A percentile compares a stretch with the other conserved stretches of the same genome.
phyloP scores from a whole-genome alignment of 352 stramenopile genomes.

The Sclerospora graminicola region DNA sequence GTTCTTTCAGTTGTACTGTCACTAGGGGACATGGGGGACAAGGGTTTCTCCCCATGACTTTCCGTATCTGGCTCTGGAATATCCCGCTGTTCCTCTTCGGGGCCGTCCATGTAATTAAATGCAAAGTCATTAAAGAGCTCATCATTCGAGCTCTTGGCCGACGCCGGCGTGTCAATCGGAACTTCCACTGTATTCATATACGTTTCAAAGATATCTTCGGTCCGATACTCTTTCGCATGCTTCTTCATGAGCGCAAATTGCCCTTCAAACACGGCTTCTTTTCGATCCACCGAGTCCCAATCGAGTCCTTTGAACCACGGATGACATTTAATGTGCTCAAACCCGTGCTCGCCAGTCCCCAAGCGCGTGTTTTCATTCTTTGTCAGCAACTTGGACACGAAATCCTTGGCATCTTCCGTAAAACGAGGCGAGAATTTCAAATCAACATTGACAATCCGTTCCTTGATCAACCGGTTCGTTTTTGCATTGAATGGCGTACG shows the following conservation, averaged over 20 bases:
- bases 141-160: slow-evolving; percentile 54
- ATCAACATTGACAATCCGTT: slow-evolving; percentile 77
- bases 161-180: slow-evolving; percentile 71
- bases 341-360: slow-evolving; percentile 82
- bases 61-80: slow-evolving; percentile 28
- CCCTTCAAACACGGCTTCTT: slow-evolving; percentile 50
- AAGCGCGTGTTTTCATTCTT: slow-evolving; percentile 90
- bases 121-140: slow-evolving; percentile 78
- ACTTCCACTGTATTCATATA: slow-evolving; percentile 85
- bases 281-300: slow-evolving; percentile 65
- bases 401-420: slow-evolving; percentile 74
- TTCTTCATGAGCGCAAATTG: slow-evolving; percentile 72
- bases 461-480: slow-evolving; percentile 79
- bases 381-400: slow-evolving; percentile 86
- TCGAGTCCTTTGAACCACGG: slow-evolving; percentile 83
- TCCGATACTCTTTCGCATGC: slow-evolving; percentile 73
- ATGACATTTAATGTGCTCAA: slow-evolving; percentile 82
- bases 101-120: slow-evolving; percentile 74
- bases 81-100: slow-evolving; percentile 38
- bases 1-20: slow-evolving; percentile 10
- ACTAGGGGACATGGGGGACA: slow-evolving; percentile 18
- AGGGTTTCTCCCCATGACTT: slow-evolving; percentile 13
- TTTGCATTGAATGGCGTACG: slow-evolving; percentile 83
- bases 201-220: slow-evolving; percentile 75
- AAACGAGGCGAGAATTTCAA: slow-evolving; percentile 77